Conservation (phyloP, 1,284 basidiomycete species). For the Austropuccinia psidii region DNA sequence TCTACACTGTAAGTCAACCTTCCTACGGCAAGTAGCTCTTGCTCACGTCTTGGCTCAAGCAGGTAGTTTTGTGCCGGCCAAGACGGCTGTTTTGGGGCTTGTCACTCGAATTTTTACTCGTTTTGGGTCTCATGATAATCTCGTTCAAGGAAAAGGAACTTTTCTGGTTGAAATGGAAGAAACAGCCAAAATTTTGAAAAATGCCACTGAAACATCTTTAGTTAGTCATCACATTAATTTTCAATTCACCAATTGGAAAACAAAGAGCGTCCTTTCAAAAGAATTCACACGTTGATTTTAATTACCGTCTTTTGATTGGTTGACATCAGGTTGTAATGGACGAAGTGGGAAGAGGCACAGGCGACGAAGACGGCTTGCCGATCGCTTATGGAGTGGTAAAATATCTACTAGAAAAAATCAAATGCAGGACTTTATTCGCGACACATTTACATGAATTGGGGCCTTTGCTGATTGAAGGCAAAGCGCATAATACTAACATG, state of each 20-base stretch:
- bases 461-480: slow-evolving; percentile 55
- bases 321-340: slow-evolving; percentile 78
- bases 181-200: slow-evolving; percentile 56
- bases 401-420: slow-evolving; percentile 66
- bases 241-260: not conserved
- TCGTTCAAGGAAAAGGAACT: slow-evolving; percentile 84
- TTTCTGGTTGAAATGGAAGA: slow-evolving; percentile 56
- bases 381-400: slow-evolving; percentile 86
- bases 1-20: slow-evolving; percentile 63
- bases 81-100: slow-evolving; percentile 66
- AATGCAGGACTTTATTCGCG: slow-evolving; percentile 79
- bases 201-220: slow-evolving; percentile 71
- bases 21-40: slow-evolving; percentile 82
- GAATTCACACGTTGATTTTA: not conserved
- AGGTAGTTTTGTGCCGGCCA: slow-evolving; percentile 87
- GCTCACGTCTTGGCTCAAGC: slow-evolving; percentile 84
- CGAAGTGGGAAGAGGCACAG: slow-evolving; percentile 92
- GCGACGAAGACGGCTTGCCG: slow-evolving; percentile 79
- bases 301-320: too few species aligned
- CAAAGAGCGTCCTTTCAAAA: not conserved
- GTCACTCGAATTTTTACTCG: slow-evolving; percentile 87
- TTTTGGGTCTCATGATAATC: slow-evolving; percentile 90
- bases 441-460: slow-evolving; percentile 94
- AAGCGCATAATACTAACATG: slow-evolving; percentile 41
- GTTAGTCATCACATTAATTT: slow-evolving; percentile 50